Evolutionary conservation across 306 rosid genomes (phyloP).

Genomic region (Pterocarpus macrocarpus): DNA sequence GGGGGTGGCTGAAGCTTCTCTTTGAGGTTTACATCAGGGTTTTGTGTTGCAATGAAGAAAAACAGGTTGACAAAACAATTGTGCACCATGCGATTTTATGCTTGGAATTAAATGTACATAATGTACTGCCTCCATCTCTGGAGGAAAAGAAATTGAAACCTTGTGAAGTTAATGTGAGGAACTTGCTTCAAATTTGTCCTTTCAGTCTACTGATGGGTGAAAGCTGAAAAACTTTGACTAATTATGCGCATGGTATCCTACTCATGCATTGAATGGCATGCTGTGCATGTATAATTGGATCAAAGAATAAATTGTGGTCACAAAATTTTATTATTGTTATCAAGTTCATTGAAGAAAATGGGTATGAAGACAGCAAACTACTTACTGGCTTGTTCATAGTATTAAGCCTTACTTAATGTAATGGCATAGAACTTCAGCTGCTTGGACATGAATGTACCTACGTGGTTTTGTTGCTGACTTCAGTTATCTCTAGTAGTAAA

Average conservation of each 20-base stretch:
- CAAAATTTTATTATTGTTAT: not conserved
- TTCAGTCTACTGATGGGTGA: constrained; percentile 3
- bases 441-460: not conserved
- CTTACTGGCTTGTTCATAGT: constrained; percentile 25
- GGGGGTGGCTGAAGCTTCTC: not conserved
- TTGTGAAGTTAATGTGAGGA: constrained; percentile 2
- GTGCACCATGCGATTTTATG: not conserved
- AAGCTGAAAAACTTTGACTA: constrained; percentile 5
- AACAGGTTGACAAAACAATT: not conserved
- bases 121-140: constrained; percentile 4
- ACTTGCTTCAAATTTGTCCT: constrained; percentile 29
- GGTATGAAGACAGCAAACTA: not conserved
- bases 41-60: not conserved
- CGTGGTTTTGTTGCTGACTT: constrained; percentile 10
- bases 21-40: not conserved
- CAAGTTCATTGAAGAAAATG: constrained; percentile 24
- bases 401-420: not conserved
- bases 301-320: not conserved
- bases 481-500: not conserved
- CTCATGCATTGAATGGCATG: not conserved
- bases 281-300: constrained; percentile 22
- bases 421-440: constrained; percentile 12
- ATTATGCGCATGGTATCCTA: not conserved
- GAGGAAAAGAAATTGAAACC: not conserved
- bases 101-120: not conserved